phyloP scores from a whole-genome alignment of 768 basidiomycete genomes.

The Tricholoma sp. region DNA sequence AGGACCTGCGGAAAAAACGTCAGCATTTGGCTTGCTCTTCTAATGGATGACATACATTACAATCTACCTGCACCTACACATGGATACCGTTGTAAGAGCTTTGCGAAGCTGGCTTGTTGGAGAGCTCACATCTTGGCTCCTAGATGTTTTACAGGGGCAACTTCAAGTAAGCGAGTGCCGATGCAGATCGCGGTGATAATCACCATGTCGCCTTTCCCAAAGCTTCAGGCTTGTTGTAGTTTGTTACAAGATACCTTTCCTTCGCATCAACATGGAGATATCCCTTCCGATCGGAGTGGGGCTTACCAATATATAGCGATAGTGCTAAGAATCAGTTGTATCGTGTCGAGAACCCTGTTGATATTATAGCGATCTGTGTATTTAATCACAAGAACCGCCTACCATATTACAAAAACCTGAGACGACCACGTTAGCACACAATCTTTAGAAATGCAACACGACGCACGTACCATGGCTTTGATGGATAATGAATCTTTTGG shows the following conservation, averaged over 20 bases:
- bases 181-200: conserved; percentile 6
- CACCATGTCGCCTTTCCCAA: conserved; percentile 39
- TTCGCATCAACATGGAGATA: background rate
- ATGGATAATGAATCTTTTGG: conserved; percentile 33
- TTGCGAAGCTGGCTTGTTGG: background rate
- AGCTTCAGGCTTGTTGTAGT: conserved; percentile 34
- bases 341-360: conserved; percentile 36
- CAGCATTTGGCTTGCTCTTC: background rate
- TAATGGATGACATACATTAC: conserved; percentile 31
- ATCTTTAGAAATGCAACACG: background rate
- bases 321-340: conserved; percentile 40
- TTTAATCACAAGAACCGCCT: background rate
- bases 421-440: background rate
- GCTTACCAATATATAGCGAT: conserved; percentile 42
- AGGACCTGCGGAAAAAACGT: conserved; percentile 28
- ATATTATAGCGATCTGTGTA: background rate
- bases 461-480: conserved; percentile 33
- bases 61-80: conserved; percentile 50
- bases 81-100: conserved; percentile 11
- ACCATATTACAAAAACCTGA: conserved; percentile 36
- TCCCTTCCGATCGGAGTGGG: background rate
- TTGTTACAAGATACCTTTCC: conserved; percentile 41
- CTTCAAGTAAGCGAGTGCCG: background rate
- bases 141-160: conserved; percentile 10
- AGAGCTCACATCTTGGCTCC: conserved; percentile 38